phyloP scores from a whole-genome alignment of 2,329 filamentous ascomycete genomes.

The Penicillium sp. region DNA sequence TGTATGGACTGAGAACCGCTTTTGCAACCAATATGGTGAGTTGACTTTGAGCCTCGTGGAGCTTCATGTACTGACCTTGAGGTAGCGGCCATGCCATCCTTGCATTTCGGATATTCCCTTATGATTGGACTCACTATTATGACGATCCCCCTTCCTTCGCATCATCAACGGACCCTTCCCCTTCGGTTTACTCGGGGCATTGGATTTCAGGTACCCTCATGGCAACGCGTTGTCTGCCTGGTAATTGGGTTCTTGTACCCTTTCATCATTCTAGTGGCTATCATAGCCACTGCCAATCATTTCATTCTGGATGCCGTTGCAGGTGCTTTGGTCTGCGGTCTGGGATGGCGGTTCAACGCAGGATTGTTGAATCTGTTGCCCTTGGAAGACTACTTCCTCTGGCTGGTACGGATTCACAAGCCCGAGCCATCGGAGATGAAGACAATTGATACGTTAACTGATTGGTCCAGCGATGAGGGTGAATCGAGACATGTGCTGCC shows the following conservation, averaged over 20 bases:
- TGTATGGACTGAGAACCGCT: constrained; percentile 71
- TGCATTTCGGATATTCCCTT: constrained; percentile 75
- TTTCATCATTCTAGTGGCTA: constrained; percentile 63
- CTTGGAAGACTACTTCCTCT: constrained; percentile 68
- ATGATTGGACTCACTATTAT: constrained; percentile 70
- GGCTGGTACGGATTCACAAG: constrained; percentile 64
- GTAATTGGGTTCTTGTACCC: constrained; percentile 63
- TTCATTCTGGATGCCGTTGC: constrained; percentile 71
- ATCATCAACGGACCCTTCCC: constrained; percentile 47
- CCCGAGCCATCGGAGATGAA: constrained; percentile 41
- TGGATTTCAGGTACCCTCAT: constrained; percentile 45
- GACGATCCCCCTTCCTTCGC: constrained; percentile 61
- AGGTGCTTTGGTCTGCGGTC: constrained; percentile 62
- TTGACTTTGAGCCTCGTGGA: constrained; percentile 1
- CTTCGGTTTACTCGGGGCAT: constrained; percentile 34
- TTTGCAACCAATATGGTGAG: constrained; percentile 73
- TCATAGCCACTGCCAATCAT: constrained; percentile 72
- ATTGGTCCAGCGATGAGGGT: not conserved
- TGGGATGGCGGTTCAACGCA: constrained; percentile 61
- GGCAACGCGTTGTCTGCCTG: constrained; percentile 53
- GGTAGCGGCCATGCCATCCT: constrained; percentile 69
- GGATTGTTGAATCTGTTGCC: constrained; percentile 63
- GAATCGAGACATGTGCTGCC: not conserved
- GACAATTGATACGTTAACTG: not conserved
- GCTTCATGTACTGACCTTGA: not conserved